phyloP scores from a whole-genome alignment of 2,329 filamentous ascomycete genomes.

The Xylariaceae sp. region DNA sequence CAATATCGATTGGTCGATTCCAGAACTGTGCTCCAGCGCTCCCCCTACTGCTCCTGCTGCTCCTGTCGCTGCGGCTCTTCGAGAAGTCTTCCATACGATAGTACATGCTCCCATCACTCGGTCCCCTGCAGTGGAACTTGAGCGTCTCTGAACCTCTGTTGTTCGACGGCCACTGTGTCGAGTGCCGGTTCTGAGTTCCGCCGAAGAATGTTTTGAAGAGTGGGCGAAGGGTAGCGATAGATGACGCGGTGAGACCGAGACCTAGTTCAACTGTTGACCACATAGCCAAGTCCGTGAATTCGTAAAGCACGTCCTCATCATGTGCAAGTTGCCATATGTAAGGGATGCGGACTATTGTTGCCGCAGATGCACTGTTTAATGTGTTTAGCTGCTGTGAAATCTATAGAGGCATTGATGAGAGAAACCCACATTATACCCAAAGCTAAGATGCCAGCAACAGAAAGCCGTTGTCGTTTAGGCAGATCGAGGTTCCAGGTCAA shows the following conservation, averaged over 20 bases:
- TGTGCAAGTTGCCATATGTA: constrained; percentile 34
- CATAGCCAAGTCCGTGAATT: constrained; percentile 37
- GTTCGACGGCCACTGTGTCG: not conserved
- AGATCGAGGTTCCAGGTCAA: constrained; percentile 33
- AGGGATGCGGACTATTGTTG: constrained; percentile 38
- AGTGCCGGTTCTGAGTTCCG: not conserved
- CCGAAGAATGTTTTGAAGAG: constrained; percentile 24
- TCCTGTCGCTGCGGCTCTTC: not conserved
- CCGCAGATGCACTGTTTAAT: constrained; percentile 31
- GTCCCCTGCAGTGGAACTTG: constrained; percentile 2
- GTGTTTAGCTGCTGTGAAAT: not conserved
- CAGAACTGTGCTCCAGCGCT: too few species aligned
- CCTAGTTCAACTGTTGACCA: constrained; percentile 41
- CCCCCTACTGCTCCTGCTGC: too few species aligned
- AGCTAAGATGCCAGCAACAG: constrained; percentile 25
- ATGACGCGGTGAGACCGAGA: constrained; percentile 35
- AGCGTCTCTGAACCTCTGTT: constrained; percentile 1
- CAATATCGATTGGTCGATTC: too few species aligned
- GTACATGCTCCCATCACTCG: constrained; percentile 1
- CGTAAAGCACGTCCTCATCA: constrained; percentile 33
- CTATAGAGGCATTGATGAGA: not conserved
- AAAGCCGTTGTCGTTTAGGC: constrained; percentile 29
- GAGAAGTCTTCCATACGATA: constrained; percentile 1
- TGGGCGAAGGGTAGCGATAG: constrained; percentile 33
- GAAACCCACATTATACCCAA: constrained; percentile 34